Base-by-base conservation (phyloP, 345 rosid genomes). In the Lepidium didymum region DNA sequence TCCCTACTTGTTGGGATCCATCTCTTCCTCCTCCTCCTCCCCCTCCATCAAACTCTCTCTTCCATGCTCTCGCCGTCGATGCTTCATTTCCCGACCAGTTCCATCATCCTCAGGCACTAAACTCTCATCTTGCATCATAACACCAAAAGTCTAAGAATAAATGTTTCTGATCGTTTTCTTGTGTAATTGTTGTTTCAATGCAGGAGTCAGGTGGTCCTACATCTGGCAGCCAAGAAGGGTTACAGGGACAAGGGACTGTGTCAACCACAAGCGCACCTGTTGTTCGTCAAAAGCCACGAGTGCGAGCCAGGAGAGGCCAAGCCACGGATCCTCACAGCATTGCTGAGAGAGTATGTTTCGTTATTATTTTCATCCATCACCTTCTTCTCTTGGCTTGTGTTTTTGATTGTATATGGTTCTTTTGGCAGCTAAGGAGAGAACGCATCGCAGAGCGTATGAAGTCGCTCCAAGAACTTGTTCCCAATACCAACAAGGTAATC, bases 241-340 rank as follows among this genome's bases (percentile, higher is more conserved):
- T 72, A 7, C 85, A 78, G 19, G 62, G 55, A 64, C 84, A 81
- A 64, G 85, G 72, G 13, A 80, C 86, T 3, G 94, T 85, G 8
- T 83, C 94, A 2, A 79, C 78, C 8, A 85, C 83, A 0, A 89
- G 82, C 6, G 82, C 85, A 19, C 79, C 91, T 6, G 81, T 80
- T 8, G 53, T 5, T 46, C 94, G 86, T 50, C 92, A 92, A 0
- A 89, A 76, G 77, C 97, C 86, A 43, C 81, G 93, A 60, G 87
- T 87, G n/a, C 77, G 99, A 74, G 99, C 99, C 16, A 73, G 97
- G 66, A 83, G 99, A 79, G 99, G 99, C 57, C 99, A 94, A 83
- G 99, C 99, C 27, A 94, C 99, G 18, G 99, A 91, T 65, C 99
- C 99, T 29, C 99, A 94, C 56, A 94, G 99, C 71, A 91, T 94